Evolutionary conservation across 352 stramenopile genomes (phyloP).

Genomic region (Phytophthora kernoviae): DNA sequence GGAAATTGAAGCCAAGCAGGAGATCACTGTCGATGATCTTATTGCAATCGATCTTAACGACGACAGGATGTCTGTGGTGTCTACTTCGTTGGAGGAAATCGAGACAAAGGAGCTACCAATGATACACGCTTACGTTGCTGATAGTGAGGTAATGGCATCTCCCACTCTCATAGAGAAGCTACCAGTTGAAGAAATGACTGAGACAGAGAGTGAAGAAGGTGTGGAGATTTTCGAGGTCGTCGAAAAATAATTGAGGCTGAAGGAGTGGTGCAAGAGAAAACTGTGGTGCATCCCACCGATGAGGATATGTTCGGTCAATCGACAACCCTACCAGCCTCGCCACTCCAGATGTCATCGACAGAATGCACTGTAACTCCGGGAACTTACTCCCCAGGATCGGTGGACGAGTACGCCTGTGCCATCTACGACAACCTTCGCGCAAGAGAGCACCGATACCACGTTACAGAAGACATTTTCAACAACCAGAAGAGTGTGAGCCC

Average conservation of each 20-base stretch:
- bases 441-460: slow-evolving; percentile 49
- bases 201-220: slow-evolving; percentile 13
- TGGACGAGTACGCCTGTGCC: slow-evolving; percentile 59
- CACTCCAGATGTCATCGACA: background rate
- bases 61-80: slow-evolving; percentile 1
- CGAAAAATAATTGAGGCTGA: slow-evolving; percentile 17
- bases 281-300: slow-evolving; percentile 12
- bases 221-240: background rate
- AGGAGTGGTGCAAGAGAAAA: slow-evolving; percentile 16
- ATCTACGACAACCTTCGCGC: slow-evolving; percentile 59
- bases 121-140: slow-evolving; percentile 1
- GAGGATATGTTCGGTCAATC: slow-evolving; percentile 32
- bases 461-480: slow-evolving; percentile 55
- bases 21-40: slow-evolving; percentile 6
- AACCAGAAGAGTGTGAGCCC: slow-evolving; percentile 53
- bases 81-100: slow-evolving; percentile 8
- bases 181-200: background rate
- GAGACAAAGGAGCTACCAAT: slow-evolving; percentile 19
- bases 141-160: slow-evolving; percentile 9
- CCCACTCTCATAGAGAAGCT: background rate
- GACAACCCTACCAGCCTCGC: slow-evolving; percentile 5
- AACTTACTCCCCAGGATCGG: slow-evolving; percentile 40
- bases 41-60: slow-evolving; percentile 10
- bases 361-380: slow-evolving; percentile 5
- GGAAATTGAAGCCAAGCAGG: slow-evolving; percentile 20